These are phyloP conservation scores for Trichopus zeylanicus DNA, from an alignment of 116 monocot species.

Conservation along the genomic window DNA sequence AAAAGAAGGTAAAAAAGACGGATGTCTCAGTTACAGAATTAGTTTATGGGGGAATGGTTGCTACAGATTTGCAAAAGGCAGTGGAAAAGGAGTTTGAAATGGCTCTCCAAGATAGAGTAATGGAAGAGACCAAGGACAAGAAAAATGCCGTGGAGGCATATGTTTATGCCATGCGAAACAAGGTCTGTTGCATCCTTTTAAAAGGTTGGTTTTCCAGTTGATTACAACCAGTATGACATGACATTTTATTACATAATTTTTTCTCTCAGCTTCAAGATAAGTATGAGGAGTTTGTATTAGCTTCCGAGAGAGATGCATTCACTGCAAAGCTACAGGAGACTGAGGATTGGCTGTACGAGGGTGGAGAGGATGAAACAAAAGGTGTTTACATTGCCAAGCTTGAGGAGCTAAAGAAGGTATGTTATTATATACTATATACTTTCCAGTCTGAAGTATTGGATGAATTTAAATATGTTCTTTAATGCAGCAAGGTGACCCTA, in stretches of 20 bases:
- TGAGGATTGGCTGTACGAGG: conserved; percentile 99
- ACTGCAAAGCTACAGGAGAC: conserved; percentile 66
- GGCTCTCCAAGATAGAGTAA: conserved; percentile 89
- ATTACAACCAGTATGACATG: not conserved
- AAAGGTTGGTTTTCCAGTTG: too few relatives aligned
- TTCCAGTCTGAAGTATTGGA: not conserved
- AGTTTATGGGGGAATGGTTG: conserved; percentile 46
- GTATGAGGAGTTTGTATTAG: conserved; percentile 65
- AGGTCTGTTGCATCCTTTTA: too few relatives aligned
- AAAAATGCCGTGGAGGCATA: conserved; percentile 98
- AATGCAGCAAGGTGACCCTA: conserved; percentile 75
- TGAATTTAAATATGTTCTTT: not conserved
- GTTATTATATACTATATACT: conserved; percentile 5
- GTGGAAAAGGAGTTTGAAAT: conserved; percentile 81
- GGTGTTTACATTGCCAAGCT: conserved; percentile 89
- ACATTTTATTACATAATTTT: conserved; percentile 2
- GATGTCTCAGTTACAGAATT: conserved; percentile 52
- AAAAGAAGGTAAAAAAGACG: conserved; percentile 75
- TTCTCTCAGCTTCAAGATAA: conserved; percentile 81
- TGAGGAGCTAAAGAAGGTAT: conserved; percentile 76
- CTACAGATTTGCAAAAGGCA: conserved; percentile 64
- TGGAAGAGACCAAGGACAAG: conserved; percentile 97
- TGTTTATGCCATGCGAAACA: conserved; percentile 97
- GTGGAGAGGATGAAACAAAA: conserved; percentile 89
- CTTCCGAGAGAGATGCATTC: conserved; percentile 49